phyloP scores from a whole-genome alignment of 73 alveolate genomes.

The Diophrys appendiculata region DNA sequence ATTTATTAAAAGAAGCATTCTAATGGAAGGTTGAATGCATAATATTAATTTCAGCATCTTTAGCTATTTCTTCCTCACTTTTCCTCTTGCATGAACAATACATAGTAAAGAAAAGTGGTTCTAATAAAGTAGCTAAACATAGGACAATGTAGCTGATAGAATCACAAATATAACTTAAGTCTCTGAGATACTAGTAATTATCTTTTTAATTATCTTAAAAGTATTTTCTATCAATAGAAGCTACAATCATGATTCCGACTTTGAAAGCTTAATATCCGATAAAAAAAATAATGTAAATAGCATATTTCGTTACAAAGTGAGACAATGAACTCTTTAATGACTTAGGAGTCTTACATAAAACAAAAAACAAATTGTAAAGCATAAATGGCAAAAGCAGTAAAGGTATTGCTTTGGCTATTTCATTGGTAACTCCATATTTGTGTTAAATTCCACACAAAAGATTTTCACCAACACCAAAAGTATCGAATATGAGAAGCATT shows the following conservation, averaged over 20 bases:
- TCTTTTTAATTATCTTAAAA: not conserved
- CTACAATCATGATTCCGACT: not conserved
- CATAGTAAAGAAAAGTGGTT: not conserved
- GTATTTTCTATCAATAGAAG: not conserved
- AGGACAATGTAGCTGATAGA: not conserved
- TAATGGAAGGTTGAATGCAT: not conserved
- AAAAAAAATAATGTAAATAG: not conserved
- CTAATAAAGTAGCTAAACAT: not conserved
- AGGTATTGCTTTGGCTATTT: constrained; percentile 1
- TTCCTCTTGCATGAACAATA: not conserved
- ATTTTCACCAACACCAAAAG: constrained; percentile 34
- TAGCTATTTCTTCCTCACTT: not conserved
- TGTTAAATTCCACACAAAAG: constrained; percentile 5
- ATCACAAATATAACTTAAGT: no score
- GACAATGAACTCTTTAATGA: not conserved
- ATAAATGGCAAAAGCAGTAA: not conserved
- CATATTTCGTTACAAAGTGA: not conserved
- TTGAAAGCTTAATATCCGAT: not conserved
- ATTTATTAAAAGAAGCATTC: no score
- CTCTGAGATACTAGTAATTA: not conserved
- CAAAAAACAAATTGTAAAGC: not conserved
- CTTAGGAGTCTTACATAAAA: not conserved
- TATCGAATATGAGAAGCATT: constrained; percentile 1
- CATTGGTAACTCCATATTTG: not conserved
- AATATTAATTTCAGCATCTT: not conserved